A percentile compares a stretch with the other conserved stretches of the same genome.
Conservation (phyloP, 306 rosid genomes). For the Urtica urens region DNA sequence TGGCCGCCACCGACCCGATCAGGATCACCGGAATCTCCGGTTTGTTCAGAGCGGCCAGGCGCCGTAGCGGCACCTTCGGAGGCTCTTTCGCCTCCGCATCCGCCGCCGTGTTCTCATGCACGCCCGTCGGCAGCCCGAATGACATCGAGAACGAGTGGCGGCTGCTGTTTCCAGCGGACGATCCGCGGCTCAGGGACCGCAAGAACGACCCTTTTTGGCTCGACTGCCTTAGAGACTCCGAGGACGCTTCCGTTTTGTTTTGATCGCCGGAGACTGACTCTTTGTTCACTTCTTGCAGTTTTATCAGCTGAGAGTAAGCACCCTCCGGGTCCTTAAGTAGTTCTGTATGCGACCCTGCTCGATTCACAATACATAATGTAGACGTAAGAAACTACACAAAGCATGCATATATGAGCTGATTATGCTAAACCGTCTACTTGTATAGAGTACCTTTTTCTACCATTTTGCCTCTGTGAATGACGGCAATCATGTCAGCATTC, state of each 20-base stretch:
- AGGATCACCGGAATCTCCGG: constrained; percentile 74
- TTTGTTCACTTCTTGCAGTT: constrained; percentile 55
- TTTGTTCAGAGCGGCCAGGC: constrained; percentile 77
- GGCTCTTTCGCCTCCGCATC: constrained; percentile 18
- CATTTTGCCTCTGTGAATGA: constrained; percentile 85
- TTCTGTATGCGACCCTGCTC: constrained; percentile 58
- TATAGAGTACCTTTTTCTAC: constrained; percentile 62
- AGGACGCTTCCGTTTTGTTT: constrained; percentile 27
- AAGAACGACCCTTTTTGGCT: constrained; percentile 43
- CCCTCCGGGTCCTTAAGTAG: constrained; percentile 62
- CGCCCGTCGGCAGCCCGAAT: constrained; percentile 60
- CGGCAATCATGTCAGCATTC: constrained; percentile 76
- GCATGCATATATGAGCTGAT: neutral
- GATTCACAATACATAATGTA: constrained; percentile 4
- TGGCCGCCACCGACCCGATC: constrained; percentile 49
- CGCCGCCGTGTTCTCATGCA: constrained; percentile 27
- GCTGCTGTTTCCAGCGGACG: constrained; percentile 58
- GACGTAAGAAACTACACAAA: neutral
- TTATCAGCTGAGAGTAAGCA: constrained; percentile 73
- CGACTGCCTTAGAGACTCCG: constrained; percentile 43
- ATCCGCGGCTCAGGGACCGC: constrained; percentile 61
- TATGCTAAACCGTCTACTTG: too few species aligned
- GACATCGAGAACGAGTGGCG: constrained; percentile 58
- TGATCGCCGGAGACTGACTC: constrained; percentile 19
- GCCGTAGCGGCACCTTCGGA: constrained; percentile 43